phyloP scores from a whole-genome alignment of 176 grass and related monocot species.

The Eleusine indica region DNA sequence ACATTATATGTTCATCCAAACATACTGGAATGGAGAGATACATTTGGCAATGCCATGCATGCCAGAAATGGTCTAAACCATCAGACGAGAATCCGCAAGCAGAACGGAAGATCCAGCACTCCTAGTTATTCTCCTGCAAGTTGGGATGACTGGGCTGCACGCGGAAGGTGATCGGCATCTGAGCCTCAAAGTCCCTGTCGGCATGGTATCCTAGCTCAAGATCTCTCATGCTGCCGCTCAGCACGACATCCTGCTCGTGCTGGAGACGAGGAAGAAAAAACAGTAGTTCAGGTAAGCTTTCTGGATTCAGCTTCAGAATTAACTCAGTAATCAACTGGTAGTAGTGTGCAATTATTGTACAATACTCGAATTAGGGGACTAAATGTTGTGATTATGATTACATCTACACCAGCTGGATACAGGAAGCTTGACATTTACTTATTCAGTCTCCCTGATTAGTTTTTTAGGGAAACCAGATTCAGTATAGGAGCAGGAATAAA shows the following conservation, averaged over 20 bases:
- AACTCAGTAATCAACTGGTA: background rate
- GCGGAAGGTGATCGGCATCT: constrained; percentile 89
- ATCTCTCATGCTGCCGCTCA: constrained; percentile 75
- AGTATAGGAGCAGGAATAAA: background rate
- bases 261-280: constrained; percentile 28
- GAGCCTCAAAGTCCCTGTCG: constrained; percentile 75
- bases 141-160: constrained; percentile 92
- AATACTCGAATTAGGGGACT: background rate
- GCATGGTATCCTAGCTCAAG: constrained; percentile 77
- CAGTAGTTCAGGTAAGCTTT: constrained; percentile 3
- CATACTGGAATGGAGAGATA: constrained; percentile 27
- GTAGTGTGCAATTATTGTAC: background rate
- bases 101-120: background rate
- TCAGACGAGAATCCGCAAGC: constrained; percentile 1
- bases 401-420: background rate
- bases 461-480: background rate
- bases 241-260: constrained; percentile 70
- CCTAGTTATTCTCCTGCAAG: constrained; percentile 75
- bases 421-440: background rate
- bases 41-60: constrained; percentile 35
- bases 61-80: constrained; percentile 22
- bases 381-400: background rate
- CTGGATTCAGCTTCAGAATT: background rate
- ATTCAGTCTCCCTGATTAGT: background rate
- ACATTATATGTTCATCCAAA: constrained; percentile 39